These are phyloP conservation scores for Populus simonii DNA, from an alignment of 345 rosid species.

Conservation along the genomic window DNA sequence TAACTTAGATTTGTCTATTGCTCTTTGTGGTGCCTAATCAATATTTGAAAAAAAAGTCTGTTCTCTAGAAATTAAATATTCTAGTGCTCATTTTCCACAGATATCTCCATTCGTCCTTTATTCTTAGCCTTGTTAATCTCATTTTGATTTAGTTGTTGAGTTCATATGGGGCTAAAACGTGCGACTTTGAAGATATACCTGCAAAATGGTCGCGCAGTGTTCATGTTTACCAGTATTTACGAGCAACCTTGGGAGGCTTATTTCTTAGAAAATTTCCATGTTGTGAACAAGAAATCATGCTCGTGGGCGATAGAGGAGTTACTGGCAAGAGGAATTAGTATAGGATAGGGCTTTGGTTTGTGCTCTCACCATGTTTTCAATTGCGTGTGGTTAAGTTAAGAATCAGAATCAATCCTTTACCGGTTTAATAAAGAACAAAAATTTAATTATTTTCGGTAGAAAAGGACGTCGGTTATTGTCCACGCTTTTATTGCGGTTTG, in stretches of 20 bases:
- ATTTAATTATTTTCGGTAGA: no score
- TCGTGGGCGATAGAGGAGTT: not conserved
- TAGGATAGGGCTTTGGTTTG: not conserved
- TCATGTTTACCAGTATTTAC: not conserved
- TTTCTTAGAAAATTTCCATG: not conserved
- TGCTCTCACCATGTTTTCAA: not conserved
- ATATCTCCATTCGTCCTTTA: not conserved
- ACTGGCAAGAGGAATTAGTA: not conserved
- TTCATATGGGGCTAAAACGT: not conserved
- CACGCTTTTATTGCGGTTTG: no score
- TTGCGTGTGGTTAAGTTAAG: not conserved
- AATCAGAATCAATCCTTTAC: no score
- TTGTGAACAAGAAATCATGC: not conserved
- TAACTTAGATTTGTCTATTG: conserved; percentile 66
- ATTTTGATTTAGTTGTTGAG: not conserved
- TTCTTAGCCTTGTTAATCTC: not conserved
- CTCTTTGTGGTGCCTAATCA: conserved; percentile 55
- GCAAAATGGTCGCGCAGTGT: not conserved
- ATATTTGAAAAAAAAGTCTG: not conserved
- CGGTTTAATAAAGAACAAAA: no score
- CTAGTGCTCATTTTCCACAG: not conserved
- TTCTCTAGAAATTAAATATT: not conserved
- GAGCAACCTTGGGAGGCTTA: no score
- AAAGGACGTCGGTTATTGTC: no score
- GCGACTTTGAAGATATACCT: not conserved